phyloP scores from a whole-genome alignment of 805 yeast genomes.

The Yamadazyma philogaea region DNA sequence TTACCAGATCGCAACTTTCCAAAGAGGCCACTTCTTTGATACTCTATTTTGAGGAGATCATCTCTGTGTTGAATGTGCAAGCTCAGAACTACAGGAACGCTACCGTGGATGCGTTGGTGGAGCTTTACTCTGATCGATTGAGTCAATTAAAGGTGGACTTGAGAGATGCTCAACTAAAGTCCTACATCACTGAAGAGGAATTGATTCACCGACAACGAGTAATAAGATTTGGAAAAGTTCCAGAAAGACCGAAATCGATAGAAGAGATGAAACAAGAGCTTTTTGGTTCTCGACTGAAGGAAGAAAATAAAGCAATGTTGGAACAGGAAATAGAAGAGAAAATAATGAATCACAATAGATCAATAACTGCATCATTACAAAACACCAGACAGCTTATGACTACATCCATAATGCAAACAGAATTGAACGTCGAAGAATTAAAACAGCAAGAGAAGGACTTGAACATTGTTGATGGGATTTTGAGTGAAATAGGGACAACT shows the following conservation, averaged over 20 bases:
- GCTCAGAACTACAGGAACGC: background rate
- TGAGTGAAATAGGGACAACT: constrained; percentile 38
- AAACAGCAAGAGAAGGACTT: constrained; percentile 46
- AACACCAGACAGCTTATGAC: constrained; percentile 47
- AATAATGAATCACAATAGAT: constrained; percentile 43
- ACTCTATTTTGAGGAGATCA: constrained; percentile 17
- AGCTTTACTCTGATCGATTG: constrained; percentile 11
- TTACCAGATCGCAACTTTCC: constrained; percentile 17
- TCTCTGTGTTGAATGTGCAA: constrained; percentile 9
- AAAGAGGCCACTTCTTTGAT: constrained; percentile 19
- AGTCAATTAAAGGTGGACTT: constrained; percentile 21
- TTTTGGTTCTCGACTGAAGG: constrained; percentile 20
- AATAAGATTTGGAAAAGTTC: constrained; percentile 19
- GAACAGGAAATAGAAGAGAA: constrained; percentile 36
- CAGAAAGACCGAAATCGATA: constrained; percentile 9
- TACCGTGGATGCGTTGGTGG: background rate
- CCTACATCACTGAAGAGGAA: constrained; percentile 25
- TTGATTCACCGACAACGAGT: constrained; percentile 31
- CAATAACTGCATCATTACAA: constrained; percentile 46
- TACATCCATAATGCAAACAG: constrained; percentile 50
- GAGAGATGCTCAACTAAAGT: constrained; percentile 27
- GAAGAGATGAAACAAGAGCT: constrained; percentile 18
- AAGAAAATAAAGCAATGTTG: constrained; percentile 10
- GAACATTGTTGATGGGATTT: constrained; percentile 37
- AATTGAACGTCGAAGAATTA: constrained; percentile 46